Evolutionary conservation across 2,329 filamentous ascomycete genomes (phyloP).

Genomic region (Microascus cirrosus): DNA sequence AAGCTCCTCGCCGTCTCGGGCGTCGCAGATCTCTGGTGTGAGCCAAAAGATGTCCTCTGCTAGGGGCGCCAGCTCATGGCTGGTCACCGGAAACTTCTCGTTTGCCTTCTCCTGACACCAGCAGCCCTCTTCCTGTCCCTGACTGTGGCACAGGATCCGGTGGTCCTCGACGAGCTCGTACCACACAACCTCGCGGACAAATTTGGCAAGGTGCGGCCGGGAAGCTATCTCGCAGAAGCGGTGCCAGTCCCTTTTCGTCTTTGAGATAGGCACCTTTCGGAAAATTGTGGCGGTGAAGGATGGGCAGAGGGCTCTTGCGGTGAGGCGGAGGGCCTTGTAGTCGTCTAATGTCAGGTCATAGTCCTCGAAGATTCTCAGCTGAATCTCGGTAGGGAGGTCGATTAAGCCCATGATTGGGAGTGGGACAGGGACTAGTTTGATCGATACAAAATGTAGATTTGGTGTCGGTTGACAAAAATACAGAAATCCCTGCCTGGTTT

Average conservation of each 20-base stretch:
- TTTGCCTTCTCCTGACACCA: background rate
- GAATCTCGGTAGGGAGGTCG: background rate
- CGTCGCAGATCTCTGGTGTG: background rate
- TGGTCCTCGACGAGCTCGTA: background rate
- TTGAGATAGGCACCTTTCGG: background rate
- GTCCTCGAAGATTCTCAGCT: background rate
- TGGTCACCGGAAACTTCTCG: background rate
- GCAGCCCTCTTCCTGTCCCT: background rate
- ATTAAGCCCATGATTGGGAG: background rate
- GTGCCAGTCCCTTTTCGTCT: background rate
- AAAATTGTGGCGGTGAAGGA: background rate
- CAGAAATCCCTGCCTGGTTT: too few relatives aligned
- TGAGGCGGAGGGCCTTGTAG: background rate
- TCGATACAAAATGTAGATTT: too few relatives aligned
- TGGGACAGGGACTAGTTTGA: too few relatives aligned
- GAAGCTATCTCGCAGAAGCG: background rate
- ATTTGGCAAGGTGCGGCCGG: background rate
- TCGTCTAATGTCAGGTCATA: background rate
- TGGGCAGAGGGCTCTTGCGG: background rate
- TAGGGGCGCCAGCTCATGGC: background rate
- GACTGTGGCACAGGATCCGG: background rate
- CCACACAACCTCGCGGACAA: background rate
- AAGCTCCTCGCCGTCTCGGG: background rate
- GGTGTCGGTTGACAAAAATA: too few relatives aligned
- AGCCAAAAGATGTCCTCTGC: background rate